These are phyloP conservation scores for Grosmannia serpens DNA, from an alignment of 2,329 filamentous ascomycete genomes.

Conservation along the genomic window DNA sequence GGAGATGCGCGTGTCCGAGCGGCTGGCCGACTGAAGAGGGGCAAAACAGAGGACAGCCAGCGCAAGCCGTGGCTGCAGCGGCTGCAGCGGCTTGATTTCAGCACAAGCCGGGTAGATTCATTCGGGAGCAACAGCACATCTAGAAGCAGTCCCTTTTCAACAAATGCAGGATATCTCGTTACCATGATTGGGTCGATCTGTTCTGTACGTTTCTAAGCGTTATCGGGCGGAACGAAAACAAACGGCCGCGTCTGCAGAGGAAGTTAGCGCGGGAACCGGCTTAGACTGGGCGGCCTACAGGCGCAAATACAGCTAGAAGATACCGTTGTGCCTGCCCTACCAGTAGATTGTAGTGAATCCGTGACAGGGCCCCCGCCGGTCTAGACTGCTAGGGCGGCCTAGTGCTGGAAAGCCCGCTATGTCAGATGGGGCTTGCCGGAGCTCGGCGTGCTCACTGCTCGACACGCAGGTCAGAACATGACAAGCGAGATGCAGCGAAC, in stretches of 20 bases:
- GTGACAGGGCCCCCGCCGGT: background rate
- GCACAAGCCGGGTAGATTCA: background rate
- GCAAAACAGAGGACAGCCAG: background rate
- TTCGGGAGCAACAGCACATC: background rate
- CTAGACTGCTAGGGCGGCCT: background rate
- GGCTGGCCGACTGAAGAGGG: background rate
- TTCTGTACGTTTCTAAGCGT: background rate
- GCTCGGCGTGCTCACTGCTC: background rate
- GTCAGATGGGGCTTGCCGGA: background rate
- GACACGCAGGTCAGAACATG: background rate
- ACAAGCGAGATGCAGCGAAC: background rate
- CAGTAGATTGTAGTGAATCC: background rate
- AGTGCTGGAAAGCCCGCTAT: background rate
- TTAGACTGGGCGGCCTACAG: no score
- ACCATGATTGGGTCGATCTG: background rate
- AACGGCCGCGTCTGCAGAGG: no score
- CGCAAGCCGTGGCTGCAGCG: background rate
- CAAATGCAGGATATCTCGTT: background rate
- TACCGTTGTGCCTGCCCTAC: background rate
- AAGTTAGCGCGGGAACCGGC: no score
- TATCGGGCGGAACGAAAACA: background rate
- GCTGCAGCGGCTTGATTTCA: background rate
- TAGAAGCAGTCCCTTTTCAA: background rate
- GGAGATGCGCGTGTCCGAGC: background rate
- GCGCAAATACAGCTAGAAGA: no score